Evolutionary conservation across 768 basidiomycete species (phyloP).

Genomic region (Boletus reticuloceps): DNA sequence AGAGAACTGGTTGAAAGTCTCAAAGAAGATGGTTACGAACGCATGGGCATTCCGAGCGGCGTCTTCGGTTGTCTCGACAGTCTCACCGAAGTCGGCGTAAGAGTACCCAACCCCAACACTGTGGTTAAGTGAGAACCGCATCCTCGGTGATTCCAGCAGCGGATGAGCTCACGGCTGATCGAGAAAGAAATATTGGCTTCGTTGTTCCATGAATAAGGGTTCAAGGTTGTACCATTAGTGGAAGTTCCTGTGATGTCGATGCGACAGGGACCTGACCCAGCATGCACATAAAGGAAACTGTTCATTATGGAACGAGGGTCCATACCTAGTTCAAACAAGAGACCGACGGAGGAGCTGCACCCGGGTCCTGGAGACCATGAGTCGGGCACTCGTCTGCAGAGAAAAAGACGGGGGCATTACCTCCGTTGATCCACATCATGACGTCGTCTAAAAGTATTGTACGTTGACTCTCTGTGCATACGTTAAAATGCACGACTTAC

Average conservation of each 20-base stretch:
- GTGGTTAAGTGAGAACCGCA: neutral
- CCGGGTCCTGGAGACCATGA: slow-evolving; percentile 47
- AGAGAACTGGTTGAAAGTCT: slow-evolving; percentile 70
- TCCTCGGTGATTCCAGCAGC: neutral
- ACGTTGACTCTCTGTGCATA: neutral
- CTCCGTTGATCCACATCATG: slow-evolving; percentile 73
- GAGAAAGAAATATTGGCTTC: slow-evolving; percentile 71
- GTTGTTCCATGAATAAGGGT: slow-evolving; percentile 63
- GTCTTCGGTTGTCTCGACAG: slow-evolving; percentile 73
- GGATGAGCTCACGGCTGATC: slow-evolving; percentile 51
- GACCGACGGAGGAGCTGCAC: slow-evolving; percentile 50
- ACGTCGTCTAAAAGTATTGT: slow-evolving; percentile 46
- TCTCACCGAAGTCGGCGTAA: slow-evolving; percentile 67
- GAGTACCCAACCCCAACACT: slow-evolving; percentile 73
- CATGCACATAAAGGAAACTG: slow-evolving; percentile 22
- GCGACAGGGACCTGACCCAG: slow-evolving; percentile 49
- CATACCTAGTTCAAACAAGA: slow-evolving; percentile 58
- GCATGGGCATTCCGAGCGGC: slow-evolving; percentile 74
- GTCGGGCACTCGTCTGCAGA: neutral
- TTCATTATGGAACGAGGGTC: slow-evolving; percentile 8
- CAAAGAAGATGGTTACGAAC: slow-evolving; percentile 77
- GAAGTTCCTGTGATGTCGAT: slow-evolving; percentile 59
- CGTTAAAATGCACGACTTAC: slow-evolving; percentile 16
- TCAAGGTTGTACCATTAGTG: slow-evolving; percentile 59
- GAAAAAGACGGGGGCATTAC: slow-evolving; percentile 18